These are phyloP conservation scores for Aspergillus fructus DNA, from an alignment of 2,329 filamentous ascomycete species.

Conservation along the genomic window DNA sequence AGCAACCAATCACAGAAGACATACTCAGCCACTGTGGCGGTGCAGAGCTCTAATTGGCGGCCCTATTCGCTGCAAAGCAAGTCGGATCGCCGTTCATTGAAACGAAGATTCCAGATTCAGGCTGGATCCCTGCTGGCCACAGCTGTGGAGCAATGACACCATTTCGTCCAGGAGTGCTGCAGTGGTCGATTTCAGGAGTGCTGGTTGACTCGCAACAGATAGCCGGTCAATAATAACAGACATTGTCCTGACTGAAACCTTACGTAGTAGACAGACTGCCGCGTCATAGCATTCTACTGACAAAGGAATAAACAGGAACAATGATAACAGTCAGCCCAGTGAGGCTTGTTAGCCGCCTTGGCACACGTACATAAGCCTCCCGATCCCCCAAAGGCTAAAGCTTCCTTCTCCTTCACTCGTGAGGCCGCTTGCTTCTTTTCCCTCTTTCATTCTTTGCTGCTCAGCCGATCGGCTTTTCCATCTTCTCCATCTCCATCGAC, in stretches of 20 bases:
- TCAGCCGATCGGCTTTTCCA: background rate
- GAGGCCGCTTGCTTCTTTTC: conserved; percentile 19
- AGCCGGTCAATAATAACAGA: no score
- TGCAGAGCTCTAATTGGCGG: background rate
- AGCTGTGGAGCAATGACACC: background rate
- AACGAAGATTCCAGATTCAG: background rate
- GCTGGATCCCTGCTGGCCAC: background rate
- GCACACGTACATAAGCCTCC: no score
- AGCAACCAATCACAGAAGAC: background rate
- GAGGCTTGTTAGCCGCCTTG: no score
- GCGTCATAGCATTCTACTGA: no score
- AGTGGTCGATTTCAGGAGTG: no score
- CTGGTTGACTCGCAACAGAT: no score
- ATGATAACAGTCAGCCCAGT: no score
- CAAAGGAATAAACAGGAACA: no score
- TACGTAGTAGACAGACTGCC: no score
- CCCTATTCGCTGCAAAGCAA: background rate
- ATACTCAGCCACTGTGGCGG: background rate
- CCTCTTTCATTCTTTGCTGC: conserved; percentile 2
- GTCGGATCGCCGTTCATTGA: background rate
- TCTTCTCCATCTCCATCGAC: conserved; percentile 1
- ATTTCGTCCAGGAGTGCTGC: background rate
- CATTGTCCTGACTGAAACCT: no score
- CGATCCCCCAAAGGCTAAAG: background rate
- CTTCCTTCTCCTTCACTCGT: conserved; percentile 4